A percentile compares a stretch with the other conserved stretches of the same genome.
Conservation (phyloP, 495 filamentous ascomycete genomes). For the Stereocaulon alpinum region DNA sequence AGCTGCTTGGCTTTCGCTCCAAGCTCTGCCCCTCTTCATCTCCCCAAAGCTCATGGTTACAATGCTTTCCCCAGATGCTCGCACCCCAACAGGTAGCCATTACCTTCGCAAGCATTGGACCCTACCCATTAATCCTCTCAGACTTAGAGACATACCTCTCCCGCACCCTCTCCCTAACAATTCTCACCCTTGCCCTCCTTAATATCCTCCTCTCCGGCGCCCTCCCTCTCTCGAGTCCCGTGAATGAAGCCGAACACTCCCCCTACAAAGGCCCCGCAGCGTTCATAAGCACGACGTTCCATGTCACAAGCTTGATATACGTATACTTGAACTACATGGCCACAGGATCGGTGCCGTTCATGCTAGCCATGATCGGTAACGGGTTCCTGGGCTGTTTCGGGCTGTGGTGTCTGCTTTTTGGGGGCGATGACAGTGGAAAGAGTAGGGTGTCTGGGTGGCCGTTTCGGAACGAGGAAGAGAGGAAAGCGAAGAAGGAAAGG, state of each 20-base stretch:
- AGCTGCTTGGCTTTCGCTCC: conserved; percentile 54
- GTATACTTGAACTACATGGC: conserved; percentile 52
- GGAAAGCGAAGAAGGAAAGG: conserved; percentile 44
- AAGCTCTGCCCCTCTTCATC: conserved; percentile 53
- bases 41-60: conserved; percentile 57
- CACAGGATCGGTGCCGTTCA: conserved; percentile 43
- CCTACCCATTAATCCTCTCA: conserved; percentile 14
- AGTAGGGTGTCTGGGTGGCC: conserved; percentile 72
- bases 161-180: conserved; percentile 54
- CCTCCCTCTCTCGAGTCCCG: conserved; percentile 52
- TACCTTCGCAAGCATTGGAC: background rate
- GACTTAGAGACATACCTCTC: conserved; percentile 67
- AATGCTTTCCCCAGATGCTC: conserved; percentile 48
- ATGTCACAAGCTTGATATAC: conserved; percentile 53
- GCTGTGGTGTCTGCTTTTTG: conserved; percentile 69
- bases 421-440: conserved; percentile 60
- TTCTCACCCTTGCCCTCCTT: conserved; percentile 55
- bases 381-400: conserved; percentile 49
- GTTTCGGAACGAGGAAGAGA: conserved; percentile 45
- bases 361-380: conserved; percentile 42
- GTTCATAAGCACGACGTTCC: conserved; percentile 55
- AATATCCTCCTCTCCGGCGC: conserved; percentile 61
- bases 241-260: conserved; percentile 17
- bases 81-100: conserved; percentile 42
- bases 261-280: conserved; percentile 62